Conservation (phyloP, 2,329 filamentous ascomycete species). For the Rhynchosporium secalis region DNA sequence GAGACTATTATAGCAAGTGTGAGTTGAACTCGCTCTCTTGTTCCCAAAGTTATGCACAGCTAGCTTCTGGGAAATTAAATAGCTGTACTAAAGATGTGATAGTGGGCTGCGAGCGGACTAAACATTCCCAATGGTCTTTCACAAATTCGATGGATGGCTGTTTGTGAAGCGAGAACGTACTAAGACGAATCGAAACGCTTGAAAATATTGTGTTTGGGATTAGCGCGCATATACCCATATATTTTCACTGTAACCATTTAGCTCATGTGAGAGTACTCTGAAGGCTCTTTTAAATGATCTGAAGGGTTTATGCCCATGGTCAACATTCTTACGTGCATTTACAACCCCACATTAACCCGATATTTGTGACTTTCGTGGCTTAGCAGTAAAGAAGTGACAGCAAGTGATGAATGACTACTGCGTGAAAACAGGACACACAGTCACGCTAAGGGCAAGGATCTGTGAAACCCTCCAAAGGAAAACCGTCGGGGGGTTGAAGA, state of each 20-base stretch:
- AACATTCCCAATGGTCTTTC: slow-evolving; percentile 41
- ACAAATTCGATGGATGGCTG: slow-evolving; percentile 38
- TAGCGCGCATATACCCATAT: background rate
- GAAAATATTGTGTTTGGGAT: background rate
- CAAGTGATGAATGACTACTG: too few species aligned
- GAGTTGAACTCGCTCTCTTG: background rate
- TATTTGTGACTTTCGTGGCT: too few species aligned
- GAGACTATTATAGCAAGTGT: slow-evolving; percentile 39
- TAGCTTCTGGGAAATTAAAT: background rate
- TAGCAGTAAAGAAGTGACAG: too few species aligned
- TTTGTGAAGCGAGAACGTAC: slow-evolving; percentile 32
- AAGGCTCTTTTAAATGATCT: background rate
- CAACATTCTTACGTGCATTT: too few species aligned
- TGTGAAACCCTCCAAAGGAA: too few species aligned
- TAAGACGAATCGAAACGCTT: background rate
- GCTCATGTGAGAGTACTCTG: background rate
- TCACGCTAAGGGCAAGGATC: too few species aligned
- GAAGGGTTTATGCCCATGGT: too few species aligned
- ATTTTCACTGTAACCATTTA: background rate
- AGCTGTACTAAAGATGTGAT: background rate
- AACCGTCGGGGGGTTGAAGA: too few species aligned
- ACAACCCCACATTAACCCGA: too few species aligned
- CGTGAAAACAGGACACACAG: too few species aligned
- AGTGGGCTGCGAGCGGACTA: slow-evolving; percentile 40
- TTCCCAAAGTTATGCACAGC: too few species aligned